A percentile compares a stretch with the other conserved stretches of the same genome.
Evolutionary conservation across 208 protist species (phyloP).

Genomic region (Acanthamoeba healyi): DNA sequence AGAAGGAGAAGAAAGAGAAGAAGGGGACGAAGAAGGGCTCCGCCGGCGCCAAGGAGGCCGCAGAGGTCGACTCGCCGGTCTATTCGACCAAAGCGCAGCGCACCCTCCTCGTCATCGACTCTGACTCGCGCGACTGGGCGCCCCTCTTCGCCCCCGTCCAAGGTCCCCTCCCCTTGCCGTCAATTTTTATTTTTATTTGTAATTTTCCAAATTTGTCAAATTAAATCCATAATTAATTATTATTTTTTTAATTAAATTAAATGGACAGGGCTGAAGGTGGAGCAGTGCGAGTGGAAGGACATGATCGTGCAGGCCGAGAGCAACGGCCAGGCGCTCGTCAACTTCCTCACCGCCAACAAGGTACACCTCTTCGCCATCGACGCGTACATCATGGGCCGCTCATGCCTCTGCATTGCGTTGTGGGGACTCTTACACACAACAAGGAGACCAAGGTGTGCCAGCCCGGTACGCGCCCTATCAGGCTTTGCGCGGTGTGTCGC

Average conservation of each 20-base stretch:
- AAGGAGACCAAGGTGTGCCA: slow-evolving; percentile 33
- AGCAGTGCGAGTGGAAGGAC: slow-evolving; percentile 64
- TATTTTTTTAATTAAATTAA: not conserved
- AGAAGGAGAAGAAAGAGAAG: slow-evolving; percentile 21
- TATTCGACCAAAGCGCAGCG: slow-evolving; percentile 11
- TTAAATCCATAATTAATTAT: not conserved
- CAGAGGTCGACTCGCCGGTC: not conserved
- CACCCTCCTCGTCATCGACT: slow-evolving; percentile 46
- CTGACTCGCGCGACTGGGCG: slow-evolving; percentile 2
- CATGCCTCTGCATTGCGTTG: not conserved
- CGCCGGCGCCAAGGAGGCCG: not conserved
- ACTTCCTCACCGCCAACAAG: not conserved
- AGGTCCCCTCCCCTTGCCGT: not conserved
- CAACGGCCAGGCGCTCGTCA: slow-evolving; percentile 30
- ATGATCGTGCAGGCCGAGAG: slow-evolving; percentile 62
- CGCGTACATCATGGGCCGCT: too few species aligned
- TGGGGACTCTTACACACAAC: not conserved
- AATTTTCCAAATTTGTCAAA: not conserved
- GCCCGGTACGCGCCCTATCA: not conserved
- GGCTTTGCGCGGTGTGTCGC: not conserved
- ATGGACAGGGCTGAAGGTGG: slow-evolving; percentile 5
- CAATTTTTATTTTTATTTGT: not conserved
- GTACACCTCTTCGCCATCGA: not conserved
- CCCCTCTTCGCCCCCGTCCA: not conserved
- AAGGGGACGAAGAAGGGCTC: not conserved